Evolutionary conservation across 768 basidiomycete genomes (phyloP).

Genomic region (Podaxis rugospora): DNA sequence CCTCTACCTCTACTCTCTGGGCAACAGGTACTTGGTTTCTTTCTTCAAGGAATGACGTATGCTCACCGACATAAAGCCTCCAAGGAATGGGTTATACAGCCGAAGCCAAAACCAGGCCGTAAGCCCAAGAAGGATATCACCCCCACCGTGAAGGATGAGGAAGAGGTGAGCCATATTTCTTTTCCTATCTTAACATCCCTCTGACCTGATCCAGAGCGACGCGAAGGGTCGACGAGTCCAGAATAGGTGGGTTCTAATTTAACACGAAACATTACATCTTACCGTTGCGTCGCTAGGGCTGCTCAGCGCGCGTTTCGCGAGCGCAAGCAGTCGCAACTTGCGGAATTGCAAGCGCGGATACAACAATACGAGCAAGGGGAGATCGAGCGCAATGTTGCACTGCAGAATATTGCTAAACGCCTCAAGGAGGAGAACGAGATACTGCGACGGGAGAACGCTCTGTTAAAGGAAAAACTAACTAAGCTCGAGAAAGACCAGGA

Average conservation of each 20-base stretch:
- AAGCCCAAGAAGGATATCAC: constrained; percentile 75
- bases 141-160: constrained; percentile 32
- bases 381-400: constrained; percentile 78
- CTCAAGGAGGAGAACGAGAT: constrained; percentile 84
- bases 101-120: constrained; percentile 82
- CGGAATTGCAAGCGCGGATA: constrained; percentile 82
- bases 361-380: constrained; percentile 89
- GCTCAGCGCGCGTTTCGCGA: constrained; percentile 90
- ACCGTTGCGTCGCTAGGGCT: constrained; percentile 41
- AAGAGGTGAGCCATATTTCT: constrained; percentile 39
- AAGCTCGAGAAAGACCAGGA: constrained; percentile 35
- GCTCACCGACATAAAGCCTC: constrained; percentile 46
- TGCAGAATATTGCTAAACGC: constrained; percentile 78
- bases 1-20: constrained; percentile 59
- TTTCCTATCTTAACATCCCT: not conserved
- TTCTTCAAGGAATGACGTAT: constrained; percentile 5
- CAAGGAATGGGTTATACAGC: constrained; percentile 87
- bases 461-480: constrained; percentile 48
- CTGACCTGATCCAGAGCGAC: constrained; percentile 32
- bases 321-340: constrained; percentile 83
- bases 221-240: constrained; percentile 68
- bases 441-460: constrained; percentile 62
- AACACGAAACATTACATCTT: not conserved
- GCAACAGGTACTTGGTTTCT: constrained; percentile 52
- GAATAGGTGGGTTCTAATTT: constrained; percentile 49